Evolutionary conservation across 805 yeast species (phyloP).

Genomic region (Kluyveromyces lactis): DNA sequence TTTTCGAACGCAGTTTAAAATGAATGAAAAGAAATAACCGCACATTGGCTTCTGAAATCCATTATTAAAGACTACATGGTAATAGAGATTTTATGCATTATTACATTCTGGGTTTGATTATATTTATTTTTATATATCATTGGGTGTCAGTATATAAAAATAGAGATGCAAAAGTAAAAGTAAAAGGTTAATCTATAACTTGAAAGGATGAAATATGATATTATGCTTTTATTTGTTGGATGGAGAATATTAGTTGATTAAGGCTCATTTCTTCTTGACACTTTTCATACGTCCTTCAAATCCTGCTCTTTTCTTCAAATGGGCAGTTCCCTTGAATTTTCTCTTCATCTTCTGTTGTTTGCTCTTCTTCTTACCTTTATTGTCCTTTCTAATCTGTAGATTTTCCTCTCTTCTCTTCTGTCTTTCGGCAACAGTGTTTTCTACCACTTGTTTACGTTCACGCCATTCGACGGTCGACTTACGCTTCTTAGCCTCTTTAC

Average conservation of each 20-base stretch:
- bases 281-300: constrained; percentile 63
- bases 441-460: constrained; percentile 76
- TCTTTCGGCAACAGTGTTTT: constrained; percentile 63
- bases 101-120: too few relatives aligned
- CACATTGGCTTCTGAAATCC: too few relatives aligned
- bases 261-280: constrained; percentile 19
- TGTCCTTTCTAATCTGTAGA: constrained; percentile 73
- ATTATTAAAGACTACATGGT: too few relatives aligned
- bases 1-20: too few relatives aligned
- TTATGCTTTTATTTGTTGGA: too few relatives aligned
- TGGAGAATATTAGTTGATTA: not conserved
- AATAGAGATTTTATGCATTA: too few relatives aligned
- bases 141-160: too few relatives aligned
- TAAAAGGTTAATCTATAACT: too few relatives aligned
- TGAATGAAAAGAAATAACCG: too few relatives aligned
- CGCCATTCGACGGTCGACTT: constrained; percentile 88
- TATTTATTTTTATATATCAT: too few relatives aligned
- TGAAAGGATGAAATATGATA: too few relatives aligned
- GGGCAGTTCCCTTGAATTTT: constrained; percentile 50
- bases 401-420: constrained; percentile 89
- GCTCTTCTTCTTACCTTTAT: constrained; percentile 73
- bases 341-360: constrained; percentile 60
- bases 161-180: too few relatives aligned
- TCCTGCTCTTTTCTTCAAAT: constrained; percentile 65
- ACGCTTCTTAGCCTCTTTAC: constrained; percentile 74